Evolutionary conservation across 2,329 filamentous ascomycete species (phyloP).

Genomic region (Neonectria magnoliae): DNA sequence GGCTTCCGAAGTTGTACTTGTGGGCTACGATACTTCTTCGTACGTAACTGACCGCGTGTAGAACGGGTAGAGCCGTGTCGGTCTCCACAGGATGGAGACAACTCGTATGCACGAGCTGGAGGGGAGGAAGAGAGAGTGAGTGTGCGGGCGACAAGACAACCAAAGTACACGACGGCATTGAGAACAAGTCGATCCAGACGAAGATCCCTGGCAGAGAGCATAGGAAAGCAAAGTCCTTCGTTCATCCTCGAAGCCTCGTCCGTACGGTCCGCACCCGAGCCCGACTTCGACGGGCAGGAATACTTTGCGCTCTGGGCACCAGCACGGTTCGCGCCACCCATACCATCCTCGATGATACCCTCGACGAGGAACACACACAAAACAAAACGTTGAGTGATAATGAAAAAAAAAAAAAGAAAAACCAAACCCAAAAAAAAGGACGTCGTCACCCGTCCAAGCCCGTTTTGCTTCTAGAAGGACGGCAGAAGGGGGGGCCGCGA

Average conservation of each 20-base stretch:
- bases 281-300: background rate
- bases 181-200: background rate
- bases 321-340: constrained; percentile 30
- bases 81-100: constrained; percentile 1
- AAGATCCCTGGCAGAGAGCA: background rate
- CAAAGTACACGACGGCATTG: background rate
- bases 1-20: constrained; percentile 11
- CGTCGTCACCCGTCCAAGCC: background rate
- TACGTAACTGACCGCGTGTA: constrained; percentile 24
- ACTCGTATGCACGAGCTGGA: background rate
- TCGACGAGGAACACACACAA: background rate
- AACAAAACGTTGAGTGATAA: background rate
- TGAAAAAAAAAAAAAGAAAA: background rate
- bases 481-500: background rate
- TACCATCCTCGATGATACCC: constrained; percentile 27
- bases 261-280: background rate
- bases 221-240: background rate
- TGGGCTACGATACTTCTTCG: constrained; percentile 26
- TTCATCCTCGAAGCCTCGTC: background rate
- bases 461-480: background rate
- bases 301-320: constrained; percentile 11
- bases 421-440: background rate
- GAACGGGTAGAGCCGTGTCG: background rate
- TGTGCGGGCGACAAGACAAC: background rate
- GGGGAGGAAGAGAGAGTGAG: background rate